Base-by-base conservation (phyloP, 2,329 filamentous ascomycete species). In the Cladosporium sp. region DNA sequence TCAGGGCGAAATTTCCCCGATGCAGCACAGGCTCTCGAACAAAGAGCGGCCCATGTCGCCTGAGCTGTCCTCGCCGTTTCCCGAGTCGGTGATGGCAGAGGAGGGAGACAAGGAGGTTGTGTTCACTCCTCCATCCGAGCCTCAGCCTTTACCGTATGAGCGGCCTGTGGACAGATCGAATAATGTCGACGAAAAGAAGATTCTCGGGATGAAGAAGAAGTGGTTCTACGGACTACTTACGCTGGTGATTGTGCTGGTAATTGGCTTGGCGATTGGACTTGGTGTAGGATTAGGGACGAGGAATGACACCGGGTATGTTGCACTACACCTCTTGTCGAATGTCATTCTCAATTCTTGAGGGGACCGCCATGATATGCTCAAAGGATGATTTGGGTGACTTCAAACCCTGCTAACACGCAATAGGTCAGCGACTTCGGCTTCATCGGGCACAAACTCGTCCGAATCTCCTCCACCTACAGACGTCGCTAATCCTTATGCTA, bases 281-380 rank as follows among this genome's bases (percentile, higher is more conserved):
- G 72, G 72, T 34, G 68, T 71, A 12, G 74, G 74, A 4, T 61
- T 75, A 13, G 72, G 69, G 17, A 70, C 67, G 25, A 70, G 69
- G 37, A 54, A 64, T 4, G 57, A 65, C 12, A n/a, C n/a, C 17
- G 56, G 36, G 62, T 65, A 61, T 61, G 59, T 22, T 66, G 13
- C 9, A 5, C n/a, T 44, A 20, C 19, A 4, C 6, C 7, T 22
- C 20, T 25, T 28, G 20, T 4, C 25, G 20, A 22, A 32, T 3
- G 8, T 32, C 8, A 32, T 9, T 10, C 12, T 32, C 28, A 32
- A 5, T 9, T 32, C 28, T 32, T 32, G 28, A 32, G 2, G 8
- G 28, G 4, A 10, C 28, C 28, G n/a, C n/a, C n/a, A n/a, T n/a
- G n/a, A n/a, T n/a, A n/a, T n/a, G n/a, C n/a, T n/a, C n/a, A n/a